Percentiles rank a stretch among this genome's conserved stretches.
Conservation (phyloP, 257 asterid genomes). For the Anisodus tanguticus region DNA sequence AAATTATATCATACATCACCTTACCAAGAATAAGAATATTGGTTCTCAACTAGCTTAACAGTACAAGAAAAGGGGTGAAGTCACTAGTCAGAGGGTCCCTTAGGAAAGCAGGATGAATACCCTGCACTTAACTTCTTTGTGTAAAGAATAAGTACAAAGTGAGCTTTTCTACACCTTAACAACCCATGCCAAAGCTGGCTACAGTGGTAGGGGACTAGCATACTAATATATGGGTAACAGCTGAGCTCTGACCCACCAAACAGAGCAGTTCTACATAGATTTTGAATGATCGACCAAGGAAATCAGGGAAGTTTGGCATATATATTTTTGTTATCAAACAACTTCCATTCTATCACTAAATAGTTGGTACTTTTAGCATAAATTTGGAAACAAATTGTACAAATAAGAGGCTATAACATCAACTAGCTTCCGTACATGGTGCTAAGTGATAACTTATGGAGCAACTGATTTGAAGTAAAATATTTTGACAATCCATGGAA, state of each 20-base stretch:
- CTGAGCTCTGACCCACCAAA: not conserved
- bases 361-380: not conserved
- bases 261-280: not conserved
- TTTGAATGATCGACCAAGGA: not conserved
- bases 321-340: not conserved
- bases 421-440: not conserved
- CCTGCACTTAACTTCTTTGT: conserved; percentile 3
- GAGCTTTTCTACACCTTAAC: not conserved
- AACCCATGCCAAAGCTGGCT: not conserved
- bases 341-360: not conserved
- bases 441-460: not conserved
- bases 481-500: not conserved
- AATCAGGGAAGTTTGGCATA: not conserved
- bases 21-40: not conserved
- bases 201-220: not conserved
- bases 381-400: not conserved
- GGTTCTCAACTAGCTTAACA: not conserved
- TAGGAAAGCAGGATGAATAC: not conserved
- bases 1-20: not conserved
- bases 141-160: not conserved
- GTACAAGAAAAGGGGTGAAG: conserved; percentile 4
- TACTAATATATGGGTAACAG: not conserved
- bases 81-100: conserved; percentile 4
- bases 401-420: not conserved
- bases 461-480: not conserved